phyloP scores from a whole-genome alignment of 139 green algal genomes.

The Micromonas pusilla region DNA sequence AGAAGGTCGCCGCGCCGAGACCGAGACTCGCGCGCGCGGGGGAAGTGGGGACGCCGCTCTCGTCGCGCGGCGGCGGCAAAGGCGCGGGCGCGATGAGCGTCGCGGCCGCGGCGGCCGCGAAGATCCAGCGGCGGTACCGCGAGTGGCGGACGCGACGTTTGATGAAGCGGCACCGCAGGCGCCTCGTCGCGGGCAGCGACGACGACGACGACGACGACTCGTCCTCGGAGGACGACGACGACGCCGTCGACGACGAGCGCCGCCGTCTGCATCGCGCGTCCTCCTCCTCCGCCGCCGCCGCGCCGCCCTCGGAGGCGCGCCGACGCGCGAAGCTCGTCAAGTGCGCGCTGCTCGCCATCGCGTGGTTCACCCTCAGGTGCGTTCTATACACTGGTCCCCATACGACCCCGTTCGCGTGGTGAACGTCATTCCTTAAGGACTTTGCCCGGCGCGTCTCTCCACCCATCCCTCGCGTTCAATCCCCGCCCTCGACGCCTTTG shows the following conservation, averaged over 20 bases:
- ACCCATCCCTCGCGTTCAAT: too few species aligned
- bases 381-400: too few species aligned
- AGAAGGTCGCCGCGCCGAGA: too few species aligned
- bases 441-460: too few species aligned
- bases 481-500: too few species aligned
- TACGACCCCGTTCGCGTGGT: too few species aligned
- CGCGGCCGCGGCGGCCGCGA: neutral
- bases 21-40: too few species aligned
- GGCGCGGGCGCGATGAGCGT: neutral
- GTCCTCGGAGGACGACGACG: neutral
- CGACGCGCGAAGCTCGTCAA: constrained; percentile 16
- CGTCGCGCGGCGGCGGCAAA: neutral
- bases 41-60: too few species aligned
- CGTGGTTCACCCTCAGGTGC: constrained; percentile 19
- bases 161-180: neutral
- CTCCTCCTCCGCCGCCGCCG: too few species aligned
- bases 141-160: neutral
- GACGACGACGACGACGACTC: neutral
- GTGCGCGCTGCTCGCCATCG: neutral
- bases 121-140: neutral
- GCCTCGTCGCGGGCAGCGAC: neutral
- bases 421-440: too few species aligned
- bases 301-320: too few species aligned
- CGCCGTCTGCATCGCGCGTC: too few species aligned
- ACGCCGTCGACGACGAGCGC: neutral